These are phyloP conservation scores for Chalaropsis ovoidea DNA, from an alignment of 2,329 filamentous ascomycete genomes.

Conservation along the genomic window DNA sequence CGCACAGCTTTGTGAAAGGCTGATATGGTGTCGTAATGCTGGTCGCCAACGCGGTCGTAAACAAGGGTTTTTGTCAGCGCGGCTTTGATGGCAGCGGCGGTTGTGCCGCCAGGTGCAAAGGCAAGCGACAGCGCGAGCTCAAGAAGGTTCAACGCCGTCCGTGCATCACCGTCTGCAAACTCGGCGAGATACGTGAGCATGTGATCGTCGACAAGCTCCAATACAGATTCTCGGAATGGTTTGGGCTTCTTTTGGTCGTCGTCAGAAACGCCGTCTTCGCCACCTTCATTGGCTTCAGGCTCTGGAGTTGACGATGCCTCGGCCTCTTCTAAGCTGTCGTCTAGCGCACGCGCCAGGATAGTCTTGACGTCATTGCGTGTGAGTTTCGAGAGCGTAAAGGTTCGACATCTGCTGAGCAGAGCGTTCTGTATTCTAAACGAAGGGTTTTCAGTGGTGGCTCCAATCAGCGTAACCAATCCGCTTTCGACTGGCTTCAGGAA, in stretches of 20 bases:
- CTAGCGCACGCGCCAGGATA: constrained; percentile 68
- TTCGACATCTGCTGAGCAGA: constrained; percentile 77
- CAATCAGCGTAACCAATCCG: constrained; percentile 82
- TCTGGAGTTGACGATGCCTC: neutral
- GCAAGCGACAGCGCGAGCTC: constrained; percentile 78
- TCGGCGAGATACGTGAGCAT: constrained; percentile 71
- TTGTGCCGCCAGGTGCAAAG: constrained; percentile 47
- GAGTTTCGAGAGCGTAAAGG: constrained; percentile 74
- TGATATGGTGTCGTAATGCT: constrained; percentile 95
- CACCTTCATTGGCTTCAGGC: neutral
- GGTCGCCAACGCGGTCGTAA: constrained; percentile 88
- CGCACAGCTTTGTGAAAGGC: constrained; percentile 94
- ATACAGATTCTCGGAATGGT: constrained; percentile 22
- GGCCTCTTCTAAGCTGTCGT: constrained; percentile 30
- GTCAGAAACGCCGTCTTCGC: neutral
- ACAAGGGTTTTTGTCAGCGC: constrained; percentile 84
- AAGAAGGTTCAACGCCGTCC: constrained; percentile 83
- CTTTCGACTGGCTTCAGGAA: constrained; percentile 88
- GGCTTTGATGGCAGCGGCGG: constrained; percentile 66
- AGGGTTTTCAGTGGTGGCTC: constrained; percentile 93
- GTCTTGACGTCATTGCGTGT: constrained; percentile 57
- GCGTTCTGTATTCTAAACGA: constrained; percentile 87
- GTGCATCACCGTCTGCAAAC: constrained; percentile 85
- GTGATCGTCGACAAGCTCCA: constrained; percentile 58
- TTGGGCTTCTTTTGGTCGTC: neutral